Evolutionary conservation across 1,284 basidiomycete genomes (phyloP), one percentile per base, ranked within the genome.

Genomic region (Tremellales sp.): DNA sequence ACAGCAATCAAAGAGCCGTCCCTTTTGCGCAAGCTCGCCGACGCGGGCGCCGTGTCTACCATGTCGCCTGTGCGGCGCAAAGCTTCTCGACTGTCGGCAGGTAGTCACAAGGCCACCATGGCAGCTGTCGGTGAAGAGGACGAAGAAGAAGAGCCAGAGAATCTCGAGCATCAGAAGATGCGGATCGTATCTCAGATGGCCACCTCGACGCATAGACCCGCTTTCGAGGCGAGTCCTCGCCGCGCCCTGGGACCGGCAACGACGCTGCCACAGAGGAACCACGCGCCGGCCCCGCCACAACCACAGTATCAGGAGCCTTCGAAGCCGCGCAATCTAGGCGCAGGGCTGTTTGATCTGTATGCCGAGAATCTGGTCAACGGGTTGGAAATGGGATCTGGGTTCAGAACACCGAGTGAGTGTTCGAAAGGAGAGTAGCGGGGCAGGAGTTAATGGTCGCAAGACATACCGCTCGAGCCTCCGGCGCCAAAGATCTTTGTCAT

Each of bases 181-280:
- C 77, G 88, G 44, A 91, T 92, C 51, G 87, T 91, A 1, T 86
- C 86, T 31, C 86, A 91, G 74, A 91, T 91, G 87, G 85, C 82
- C 5, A 57, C 3, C 24, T 6, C n/a, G 29, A 28, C 40, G 47
- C 3, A 33, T n/a, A n/a, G n/a, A n/a, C n/a, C n/a, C n/a, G n/a
- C 29, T 9, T 21, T 14, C 34, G 9, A 8, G 9, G 16, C 10
- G n/a, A 14, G 34, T 18, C 16, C 10, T n/a, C 35, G 38, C 50
- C 6, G 41, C 40, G 10, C 54, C 5, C 42, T 65, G 16, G 32
- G 38, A 18, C 39, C 56, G 14, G 51, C 63, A 6, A 57, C 51
- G 10, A 55, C 54, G 4, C 43, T 60, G 9, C 47, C 53, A n/a
- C 42, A 48, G 14, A n/a, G 49, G 14, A 18, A 40, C 32, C 41